phyloP scores from a whole-genome alignment of 2,329 filamentous ascomycete species.

The Talaromyces islandicus region DNA sequence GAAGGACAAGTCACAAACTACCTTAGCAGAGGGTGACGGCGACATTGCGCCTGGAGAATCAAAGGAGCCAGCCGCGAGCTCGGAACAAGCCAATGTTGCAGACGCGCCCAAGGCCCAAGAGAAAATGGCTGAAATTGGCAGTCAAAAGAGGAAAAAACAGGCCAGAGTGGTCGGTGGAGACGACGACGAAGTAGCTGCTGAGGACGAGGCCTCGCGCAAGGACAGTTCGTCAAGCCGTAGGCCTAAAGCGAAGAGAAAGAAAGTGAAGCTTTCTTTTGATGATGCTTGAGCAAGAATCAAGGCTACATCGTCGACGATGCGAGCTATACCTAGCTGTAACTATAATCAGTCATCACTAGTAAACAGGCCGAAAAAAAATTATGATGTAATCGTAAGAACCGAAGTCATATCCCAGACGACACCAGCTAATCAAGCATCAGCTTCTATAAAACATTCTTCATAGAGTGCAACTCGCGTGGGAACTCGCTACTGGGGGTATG shows the following conservation, averaged over 20 bases:
- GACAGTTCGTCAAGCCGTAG: conserved; percentile 22
- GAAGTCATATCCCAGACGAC: not conserved
- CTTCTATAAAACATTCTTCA: not conserved
- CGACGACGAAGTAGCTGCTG: conserved; percentile 13
- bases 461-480: not conserved
- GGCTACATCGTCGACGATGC: not conserved
- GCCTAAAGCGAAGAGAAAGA: conserved; percentile 30
- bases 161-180: conserved; percentile 35
- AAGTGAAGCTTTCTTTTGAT: conserved; percentile 42
- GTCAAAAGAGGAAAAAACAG: conserved; percentile 37
- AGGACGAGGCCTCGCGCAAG: conserved; percentile 18
- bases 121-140: conserved; percentile 35
- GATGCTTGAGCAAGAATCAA: conserved; percentile 20
- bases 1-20: conserved; percentile 12
- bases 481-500: not conserved
- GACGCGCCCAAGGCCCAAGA: conserved; percentile 22
- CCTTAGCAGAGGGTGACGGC: not conserved
- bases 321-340: not conserved
- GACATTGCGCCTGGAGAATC: conserved; percentile 6
- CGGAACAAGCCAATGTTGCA: not conserved
- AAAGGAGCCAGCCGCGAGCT: conserved; percentile 13
- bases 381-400: not conserved
- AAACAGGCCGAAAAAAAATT: not conserved
- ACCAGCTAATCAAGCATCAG: not conserved
- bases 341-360: not conserved